Percentiles rank a stretch among this genome's conserved stretches.
These are phyloP conservation scores for Neoscytalidium dimidiatum DNA, from an alignment of 2,329 filamentous ascomycete genomes.

Conservation along the genomic window DNA sequence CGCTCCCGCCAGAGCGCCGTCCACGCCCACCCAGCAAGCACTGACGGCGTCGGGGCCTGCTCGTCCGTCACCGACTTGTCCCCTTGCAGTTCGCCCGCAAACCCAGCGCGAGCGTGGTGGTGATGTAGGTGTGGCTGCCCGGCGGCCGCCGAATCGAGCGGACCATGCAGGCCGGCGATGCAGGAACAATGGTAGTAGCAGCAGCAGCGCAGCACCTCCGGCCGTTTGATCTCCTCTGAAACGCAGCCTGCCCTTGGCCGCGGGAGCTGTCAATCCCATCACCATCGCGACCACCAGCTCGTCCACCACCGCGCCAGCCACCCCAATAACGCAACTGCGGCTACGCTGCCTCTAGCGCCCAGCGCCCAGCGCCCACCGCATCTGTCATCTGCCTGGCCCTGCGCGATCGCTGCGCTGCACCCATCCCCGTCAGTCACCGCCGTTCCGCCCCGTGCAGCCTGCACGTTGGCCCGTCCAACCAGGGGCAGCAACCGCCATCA, in stretches of 20 bases:
- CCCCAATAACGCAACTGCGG: conserved; percentile 10
- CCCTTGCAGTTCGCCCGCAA: background rate
- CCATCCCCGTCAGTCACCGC: conserved; percentile 16
- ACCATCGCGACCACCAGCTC: background rate
- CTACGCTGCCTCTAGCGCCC: background rate
- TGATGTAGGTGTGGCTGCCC: conserved; percentile 14
- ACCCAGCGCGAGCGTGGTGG: background rate
- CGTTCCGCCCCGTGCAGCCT: conserved; percentile 17
- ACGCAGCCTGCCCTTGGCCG: conserved; percentile 14
- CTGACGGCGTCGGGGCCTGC: conserved; percentile 9
- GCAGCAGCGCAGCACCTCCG: conserved; percentile 6
- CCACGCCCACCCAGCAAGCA: conserved; percentile 4
- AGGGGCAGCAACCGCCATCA: conserved; percentile 17
- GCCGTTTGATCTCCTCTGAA: conserved; percentile 20
- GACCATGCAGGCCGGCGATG: conserved; percentile 11
- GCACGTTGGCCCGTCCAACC: conserved; percentile 13
- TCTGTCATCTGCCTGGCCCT: conserved; percentile 8
- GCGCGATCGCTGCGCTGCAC: conserved; percentile 11
- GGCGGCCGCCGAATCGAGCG: conserved; percentile 5
- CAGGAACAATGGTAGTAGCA: conserved; percentile 12
- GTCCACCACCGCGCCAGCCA: conserved; percentile 13
- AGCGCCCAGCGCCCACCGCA: background rate
- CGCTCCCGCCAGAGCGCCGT: background rate
- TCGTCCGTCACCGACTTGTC: conserved; percentile 11
- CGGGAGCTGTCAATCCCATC: conserved; percentile 18